These are phyloP conservation scores for Silene coronaria DNA, from an alignment of 179 eudicot genomes.

Conservation along the genomic window DNA sequence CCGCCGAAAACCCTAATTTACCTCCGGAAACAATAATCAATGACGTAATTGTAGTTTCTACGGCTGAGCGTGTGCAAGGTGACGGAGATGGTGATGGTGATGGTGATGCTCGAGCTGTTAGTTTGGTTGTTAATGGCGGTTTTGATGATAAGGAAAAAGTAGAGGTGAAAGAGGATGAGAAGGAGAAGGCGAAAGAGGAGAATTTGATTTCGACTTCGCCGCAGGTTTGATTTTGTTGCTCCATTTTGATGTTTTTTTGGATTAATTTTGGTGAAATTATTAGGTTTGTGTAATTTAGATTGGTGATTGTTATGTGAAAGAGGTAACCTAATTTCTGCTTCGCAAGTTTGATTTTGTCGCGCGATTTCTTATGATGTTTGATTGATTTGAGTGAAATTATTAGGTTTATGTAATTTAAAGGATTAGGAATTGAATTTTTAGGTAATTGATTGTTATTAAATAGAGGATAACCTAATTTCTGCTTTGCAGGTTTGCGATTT, in stretches of 20 bases:
- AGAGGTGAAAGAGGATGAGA: background rate
- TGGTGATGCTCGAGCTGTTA: background rate
- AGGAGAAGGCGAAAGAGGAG: slow-evolving; percentile 5
- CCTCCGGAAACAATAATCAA: background rate
- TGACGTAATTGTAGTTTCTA: background rate
- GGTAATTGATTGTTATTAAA: background rate
- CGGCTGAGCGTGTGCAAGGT: background rate
- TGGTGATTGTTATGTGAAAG: background rate
- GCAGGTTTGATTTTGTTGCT: slow-evolving; percentile 19
- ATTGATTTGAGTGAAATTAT: background rate
- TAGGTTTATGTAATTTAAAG: background rate
- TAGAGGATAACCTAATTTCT: slow-evolving; percentile 2
- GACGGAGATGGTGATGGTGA: slow-evolving; percentile 10
- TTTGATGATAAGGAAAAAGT: background rate
- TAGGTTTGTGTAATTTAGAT: background rate
- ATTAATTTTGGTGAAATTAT: background rate
- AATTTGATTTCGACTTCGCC: slow-evolving; percentile 7
- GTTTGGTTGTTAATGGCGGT: background rate
- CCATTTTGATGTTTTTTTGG: background rate
- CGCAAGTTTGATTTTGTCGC: slow-evolving; percentile 16
- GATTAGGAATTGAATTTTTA: background rate
- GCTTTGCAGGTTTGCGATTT: slow-evolving; percentile 14
- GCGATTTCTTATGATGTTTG: background rate
- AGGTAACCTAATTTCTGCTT: slow-evolving; percentile 6
- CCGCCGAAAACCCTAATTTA: slow-evolving; percentile 13